Percentiles rank a stretch among this genome's conserved stretches.
Evolutionary conservation across 208 protist genomes (phyloP).

Genomic region (Crithidia acanthocephali): DNA sequence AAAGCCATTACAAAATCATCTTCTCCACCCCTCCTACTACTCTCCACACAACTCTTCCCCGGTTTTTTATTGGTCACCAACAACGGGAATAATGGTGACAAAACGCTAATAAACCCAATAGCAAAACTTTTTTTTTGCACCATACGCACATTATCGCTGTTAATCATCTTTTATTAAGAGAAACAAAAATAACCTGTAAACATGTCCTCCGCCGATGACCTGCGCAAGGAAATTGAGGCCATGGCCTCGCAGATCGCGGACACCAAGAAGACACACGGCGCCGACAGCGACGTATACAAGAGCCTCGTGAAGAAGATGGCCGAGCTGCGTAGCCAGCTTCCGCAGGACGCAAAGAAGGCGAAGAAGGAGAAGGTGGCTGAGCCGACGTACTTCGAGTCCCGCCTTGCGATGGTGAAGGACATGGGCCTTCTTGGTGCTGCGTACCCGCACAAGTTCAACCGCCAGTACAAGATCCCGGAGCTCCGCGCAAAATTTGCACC

Average conservation of each 20-base stretch:
- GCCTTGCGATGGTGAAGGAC: constrained; percentile 88
- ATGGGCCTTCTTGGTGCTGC: constrained; percentile 89
- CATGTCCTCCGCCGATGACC: constrained; percentile 54
- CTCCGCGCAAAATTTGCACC: constrained; percentile 79
- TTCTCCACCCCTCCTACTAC: no score
- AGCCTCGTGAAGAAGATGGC: constrained; percentile 78
- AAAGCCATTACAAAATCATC: no score
- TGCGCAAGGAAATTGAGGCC: constrained; percentile 78
- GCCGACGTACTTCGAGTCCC: constrained; percentile 83
- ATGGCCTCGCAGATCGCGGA: constrained; percentile 72
- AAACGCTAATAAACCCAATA: no score
- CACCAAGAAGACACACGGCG: constrained; percentile 70
- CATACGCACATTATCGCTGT: no score
- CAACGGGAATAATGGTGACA: no score
- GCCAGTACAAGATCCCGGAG: constrained; percentile 87
- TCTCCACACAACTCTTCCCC: no score
- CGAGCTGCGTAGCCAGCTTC: constrained; percentile 57
- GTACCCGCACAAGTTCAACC: constrained; percentile 98
- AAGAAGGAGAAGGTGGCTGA: constrained; percentile 65
- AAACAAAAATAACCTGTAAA: constrained; percentile 8
- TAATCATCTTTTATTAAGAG: no score
- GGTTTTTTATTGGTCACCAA: no score
- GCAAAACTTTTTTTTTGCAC: no score
- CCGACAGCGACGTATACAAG: constrained; percentile 70
- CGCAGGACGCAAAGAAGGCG: constrained; percentile 43